These are phyloP conservation scores for Scytalidium lignicola DNA, from an alignment of 2,329 filamentous ascomycete genomes.

Conservation along the genomic window DNA sequence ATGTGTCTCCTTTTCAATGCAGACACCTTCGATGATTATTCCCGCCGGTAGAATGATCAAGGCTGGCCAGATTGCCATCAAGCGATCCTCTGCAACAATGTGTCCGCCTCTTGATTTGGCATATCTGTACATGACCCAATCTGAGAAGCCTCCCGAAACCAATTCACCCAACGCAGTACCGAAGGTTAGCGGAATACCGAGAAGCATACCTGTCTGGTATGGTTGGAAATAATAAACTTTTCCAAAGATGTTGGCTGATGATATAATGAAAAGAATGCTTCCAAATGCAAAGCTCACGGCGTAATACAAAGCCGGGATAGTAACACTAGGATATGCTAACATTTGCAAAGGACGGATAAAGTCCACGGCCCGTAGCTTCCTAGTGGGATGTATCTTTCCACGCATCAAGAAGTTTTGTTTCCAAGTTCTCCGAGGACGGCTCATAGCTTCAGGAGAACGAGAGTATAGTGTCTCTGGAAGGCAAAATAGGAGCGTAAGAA, in stretches of 20 bases:
- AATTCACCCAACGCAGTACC: slow-evolving; percentile 5
- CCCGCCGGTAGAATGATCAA: slow-evolving; percentile 24
- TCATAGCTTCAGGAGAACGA: slow-evolving; percentile 6
- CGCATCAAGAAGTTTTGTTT: slow-evolving; percentile 1
- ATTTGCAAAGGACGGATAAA: slow-evolving; percentile 25
- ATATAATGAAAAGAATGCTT: slow-evolving; percentile 28
- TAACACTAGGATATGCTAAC: slow-evolving; percentile 25
- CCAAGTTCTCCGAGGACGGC: slow-evolving; percentile 3
- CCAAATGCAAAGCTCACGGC: slow-evolving; percentile 27
- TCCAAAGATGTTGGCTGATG: slow-evolving; percentile 26
- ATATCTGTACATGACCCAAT: slow-evolving; percentile 17
- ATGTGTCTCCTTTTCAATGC: slow-evolving; percentile 18
- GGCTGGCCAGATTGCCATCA: slow-evolving; percentile 25
- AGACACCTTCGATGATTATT: slow-evolving; percentile 27
- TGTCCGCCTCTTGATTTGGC: slow-evolving; percentile 5
- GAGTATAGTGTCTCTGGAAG: slow-evolving; percentile 28
- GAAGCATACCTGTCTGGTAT: slow-evolving; percentile 2
- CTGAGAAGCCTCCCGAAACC: slow-evolving; percentile 20
- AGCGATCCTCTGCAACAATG: slow-evolving; percentile 20
- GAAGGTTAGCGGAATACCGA: background rate
- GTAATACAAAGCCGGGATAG: slow-evolving; percentile 29
- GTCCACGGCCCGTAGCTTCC: slow-evolving; percentile 12
- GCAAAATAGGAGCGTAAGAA: slow-evolving; percentile 20
- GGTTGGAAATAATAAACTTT: background rate
- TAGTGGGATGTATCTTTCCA: slow-evolving; percentile 3